A percentile compares a stretch with the other conserved stretches of the same genome.
Conservation (phyloP, 106 monocot species). For the Acorus gramineus region DNA sequence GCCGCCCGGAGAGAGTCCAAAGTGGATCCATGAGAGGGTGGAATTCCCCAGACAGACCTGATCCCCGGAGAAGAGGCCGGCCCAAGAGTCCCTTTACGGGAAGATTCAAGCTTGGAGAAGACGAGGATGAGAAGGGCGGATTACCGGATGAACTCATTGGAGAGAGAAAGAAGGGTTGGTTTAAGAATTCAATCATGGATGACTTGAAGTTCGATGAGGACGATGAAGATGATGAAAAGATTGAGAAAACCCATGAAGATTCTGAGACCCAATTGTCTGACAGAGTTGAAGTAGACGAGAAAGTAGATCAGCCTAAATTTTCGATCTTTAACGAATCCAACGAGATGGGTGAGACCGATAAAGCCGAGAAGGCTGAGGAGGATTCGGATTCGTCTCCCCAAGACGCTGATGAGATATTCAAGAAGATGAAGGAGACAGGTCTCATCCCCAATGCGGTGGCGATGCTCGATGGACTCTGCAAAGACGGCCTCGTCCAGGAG, state of each 20-base stretch:
- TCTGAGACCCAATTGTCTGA: too few relatives aligned
- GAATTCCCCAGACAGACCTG: neutral
- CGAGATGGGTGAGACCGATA: neutral
- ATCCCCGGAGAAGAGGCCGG: slow-evolving; percentile 4
- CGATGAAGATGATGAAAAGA: too few relatives aligned
- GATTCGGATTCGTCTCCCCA: slow-evolving; percentile 19
- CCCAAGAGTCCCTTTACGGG: slow-evolving; percentile 16
- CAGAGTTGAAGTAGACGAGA: too few relatives aligned
- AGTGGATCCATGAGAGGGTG: neutral
- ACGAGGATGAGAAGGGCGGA: neutral
- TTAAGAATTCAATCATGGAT: too few relatives aligned
- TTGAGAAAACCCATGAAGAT: too few relatives aligned
- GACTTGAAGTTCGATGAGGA: too few relatives aligned
- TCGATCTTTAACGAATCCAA: too few relatives aligned
- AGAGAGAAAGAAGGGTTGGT: too few relatives aligned
- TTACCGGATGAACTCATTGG: too few relatives aligned
- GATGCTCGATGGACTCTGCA: slow-evolving; percentile 93
- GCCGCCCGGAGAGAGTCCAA: too few relatives aligned
- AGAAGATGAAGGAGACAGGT: slow-evolving; percentile 93
- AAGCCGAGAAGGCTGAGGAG: neutral
- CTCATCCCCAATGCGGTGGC: slow-evolving; percentile 92
- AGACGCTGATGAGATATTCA: slow-evolving; percentile 78
- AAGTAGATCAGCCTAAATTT: too few relatives aligned
- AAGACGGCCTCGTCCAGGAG: slow-evolving; percentile 79
- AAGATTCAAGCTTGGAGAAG: slow-evolving; percentile 26